These are phyloP conservation scores for Panellus pusillus DNA, from an alignment of 768 basidiomycete species.

Conservation along the genomic window DNA sequence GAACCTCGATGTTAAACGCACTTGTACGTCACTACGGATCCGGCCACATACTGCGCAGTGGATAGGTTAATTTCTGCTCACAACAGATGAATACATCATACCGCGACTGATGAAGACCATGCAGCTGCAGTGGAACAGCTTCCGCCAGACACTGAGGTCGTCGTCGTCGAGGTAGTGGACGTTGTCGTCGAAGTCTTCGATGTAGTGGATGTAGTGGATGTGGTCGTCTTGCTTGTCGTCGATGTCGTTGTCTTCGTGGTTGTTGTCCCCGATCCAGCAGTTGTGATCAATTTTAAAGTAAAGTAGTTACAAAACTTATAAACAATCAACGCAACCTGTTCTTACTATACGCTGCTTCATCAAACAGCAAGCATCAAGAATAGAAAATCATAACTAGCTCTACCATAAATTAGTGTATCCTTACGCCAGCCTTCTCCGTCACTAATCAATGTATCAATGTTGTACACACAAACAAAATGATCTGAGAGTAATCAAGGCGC, in stretches of 20 bases:
- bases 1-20: slow-evolving; percentile 17
- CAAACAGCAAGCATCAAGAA: too few species aligned
- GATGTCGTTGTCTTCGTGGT: slow-evolving; percentile 15
- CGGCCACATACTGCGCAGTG: slow-evolving; percentile 33
- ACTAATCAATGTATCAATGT: too few species aligned
- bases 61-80: neutral
- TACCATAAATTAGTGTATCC: too few species aligned
- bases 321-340: too few species aligned
- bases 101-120: slow-evolving; percentile 30
- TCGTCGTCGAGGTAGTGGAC: neutral
- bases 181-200: neutral
- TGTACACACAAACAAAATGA: too few species aligned
- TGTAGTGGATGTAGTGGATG: slow-evolving; percentile 20
- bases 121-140: slow-evolving; percentile 33
- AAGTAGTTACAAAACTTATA: too few species aligned
- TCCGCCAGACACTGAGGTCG: slow-evolving; percentile 18
- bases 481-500: too few species aligned
- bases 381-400: too few species aligned
- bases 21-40: slow-evolving; percentile 34
- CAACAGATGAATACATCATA: slow-evolving; percentile 18
- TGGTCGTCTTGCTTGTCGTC: slow-evolving; percentile 9
- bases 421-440: too few species aligned
- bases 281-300: slow-evolving; percentile 30
- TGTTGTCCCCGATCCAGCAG: slow-evolving; percentile 18
- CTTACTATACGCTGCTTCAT: too few species aligned